These are phyloP conservation scores for Kwoniella shivajii DNA, from an alignment of 1,284 basidiomycete genomes.

Conservation along the genomic window DNA sequence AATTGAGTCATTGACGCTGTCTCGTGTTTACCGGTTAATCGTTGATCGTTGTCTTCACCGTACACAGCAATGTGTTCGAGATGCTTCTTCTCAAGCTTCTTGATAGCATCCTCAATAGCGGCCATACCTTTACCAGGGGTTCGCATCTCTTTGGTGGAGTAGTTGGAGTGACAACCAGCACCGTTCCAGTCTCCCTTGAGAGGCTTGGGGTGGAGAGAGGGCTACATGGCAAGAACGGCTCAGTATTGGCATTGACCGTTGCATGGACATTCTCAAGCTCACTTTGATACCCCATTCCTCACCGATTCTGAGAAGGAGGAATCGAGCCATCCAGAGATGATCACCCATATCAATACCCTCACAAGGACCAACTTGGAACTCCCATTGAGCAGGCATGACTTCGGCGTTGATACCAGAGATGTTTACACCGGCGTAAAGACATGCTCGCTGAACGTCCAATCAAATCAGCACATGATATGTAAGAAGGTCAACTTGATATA, in stretches of 20 bases:
- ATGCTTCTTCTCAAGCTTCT: constrained; percentile 80
- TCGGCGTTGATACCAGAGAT: constrained; percentile 99
- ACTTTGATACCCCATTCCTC: constrained; percentile 99
- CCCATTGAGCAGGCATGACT: constrained; percentile 99
- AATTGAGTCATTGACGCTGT: constrained; percentile 93
- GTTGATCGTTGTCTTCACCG: constrained; percentile 92
- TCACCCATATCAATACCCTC: constrained; percentile 98
- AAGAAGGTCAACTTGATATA: neutral
- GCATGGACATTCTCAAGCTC: constrained; percentile 12
- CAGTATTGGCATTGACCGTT: neutral
- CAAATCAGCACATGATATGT: neutral
- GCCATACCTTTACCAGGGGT: constrained; percentile 87
- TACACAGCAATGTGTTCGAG: constrained; percentile 94
- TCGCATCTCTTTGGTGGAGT: constrained; percentile 88
- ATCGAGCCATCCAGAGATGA: constrained; percentile 96
- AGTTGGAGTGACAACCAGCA: constrained; percentile 96
- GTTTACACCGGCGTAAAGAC: constrained; percentile 94
- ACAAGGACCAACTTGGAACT: constrained; percentile 99
- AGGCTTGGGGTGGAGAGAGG: constrained; percentile 98
- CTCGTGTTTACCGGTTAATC: constrained; percentile 89
- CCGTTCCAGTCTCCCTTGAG: constrained; percentile 99
- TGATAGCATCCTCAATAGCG: constrained; percentile 89
- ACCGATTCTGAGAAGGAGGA: constrained; percentile 87
- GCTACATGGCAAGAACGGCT: constrained; percentile 16
- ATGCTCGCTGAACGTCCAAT: constrained; percentile 57